Evolutionary conservation across 345 rosid genomes (phyloP).

Genomic region (Eutrema yunnanense): DNA sequence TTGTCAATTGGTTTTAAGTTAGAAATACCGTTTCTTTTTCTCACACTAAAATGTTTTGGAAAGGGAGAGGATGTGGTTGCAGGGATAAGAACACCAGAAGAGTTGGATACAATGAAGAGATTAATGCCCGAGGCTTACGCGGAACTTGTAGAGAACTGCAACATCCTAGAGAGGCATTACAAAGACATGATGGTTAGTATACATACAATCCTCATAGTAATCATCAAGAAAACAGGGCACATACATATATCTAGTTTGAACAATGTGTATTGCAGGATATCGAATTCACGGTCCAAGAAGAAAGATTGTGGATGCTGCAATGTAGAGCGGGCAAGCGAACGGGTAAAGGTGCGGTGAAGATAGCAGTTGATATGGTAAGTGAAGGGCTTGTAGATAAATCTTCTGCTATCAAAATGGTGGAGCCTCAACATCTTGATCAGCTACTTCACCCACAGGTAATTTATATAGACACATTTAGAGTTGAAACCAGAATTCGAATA

Average conservation of each 20-base stretch:
- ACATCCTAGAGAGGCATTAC: conserved; percentile 80
- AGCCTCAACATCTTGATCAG: conserved; percentile 85
- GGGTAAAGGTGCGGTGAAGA: conserved; percentile 85
- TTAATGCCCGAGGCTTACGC: conserved; percentile 76
- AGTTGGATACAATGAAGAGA: conserved; percentile 64
- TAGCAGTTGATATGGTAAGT: conserved; percentile 82
- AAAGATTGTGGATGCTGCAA: conserved; percentile 95
- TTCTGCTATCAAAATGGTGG: conserved; percentile 70
- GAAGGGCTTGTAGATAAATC: conserved; percentile 75
- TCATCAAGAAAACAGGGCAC: background rate
- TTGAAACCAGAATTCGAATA: background rate
- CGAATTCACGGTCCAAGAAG: conserved; percentile 95
- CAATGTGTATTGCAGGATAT: conserved; percentile 51
- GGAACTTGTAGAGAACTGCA: conserved; percentile 83
- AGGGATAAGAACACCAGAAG: conserved; percentile 92
- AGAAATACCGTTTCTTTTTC: no score
- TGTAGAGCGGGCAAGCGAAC: conserved; percentile 91
- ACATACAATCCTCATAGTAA: background rate
- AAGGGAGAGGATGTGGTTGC: conserved; percentile 98
- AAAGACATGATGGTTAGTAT: conserved; percentile 86
- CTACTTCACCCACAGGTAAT: conserved; percentile 92
- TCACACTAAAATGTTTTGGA: background rate
- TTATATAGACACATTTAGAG: background rate
- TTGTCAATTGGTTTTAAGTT: conserved; percentile 7
- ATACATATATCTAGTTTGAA: background rate